phyloP scores from a whole-genome alignment of 2,329 filamentous ascomycete species.

The Penicillium sp. region DNA sequence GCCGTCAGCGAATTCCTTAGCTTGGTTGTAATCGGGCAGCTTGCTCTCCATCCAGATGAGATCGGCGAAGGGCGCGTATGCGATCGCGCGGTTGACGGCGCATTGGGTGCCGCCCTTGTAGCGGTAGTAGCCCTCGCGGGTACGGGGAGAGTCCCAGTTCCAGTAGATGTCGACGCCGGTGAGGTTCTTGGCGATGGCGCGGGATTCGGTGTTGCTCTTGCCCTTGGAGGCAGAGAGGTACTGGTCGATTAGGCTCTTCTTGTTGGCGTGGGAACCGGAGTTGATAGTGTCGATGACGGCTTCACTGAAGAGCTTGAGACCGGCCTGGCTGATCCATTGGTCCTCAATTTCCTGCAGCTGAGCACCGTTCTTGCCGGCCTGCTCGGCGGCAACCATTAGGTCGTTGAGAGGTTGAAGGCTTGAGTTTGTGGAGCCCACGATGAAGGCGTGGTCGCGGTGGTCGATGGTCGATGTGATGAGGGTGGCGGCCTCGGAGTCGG shows the following conservation, averaged over 20 bases:
- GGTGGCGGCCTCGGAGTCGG: constrained; percentile 93
- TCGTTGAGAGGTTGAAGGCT: constrained; percentile 75
- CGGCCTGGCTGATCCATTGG: constrained; percentile 68
- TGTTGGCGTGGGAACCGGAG: constrained; percentile 55
- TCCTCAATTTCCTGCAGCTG: constrained; percentile 89
- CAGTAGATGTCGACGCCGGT: constrained; percentile 77
- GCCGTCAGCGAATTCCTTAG: constrained; percentile 82
- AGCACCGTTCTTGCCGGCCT: constrained; percentile 66
- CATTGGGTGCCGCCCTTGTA: constrained; percentile 85
- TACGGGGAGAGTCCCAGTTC: constrained; percentile 90
- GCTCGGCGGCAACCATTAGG: constrained; percentile 79
- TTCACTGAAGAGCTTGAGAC: constrained; percentile 80
- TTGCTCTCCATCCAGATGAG: constrained; percentile 99
- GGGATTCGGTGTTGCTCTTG: constrained; percentile 75
- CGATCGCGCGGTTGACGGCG: constrained; percentile 79
- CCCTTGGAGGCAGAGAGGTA: constrained; percentile 64
- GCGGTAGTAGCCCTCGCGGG: constrained; percentile 89
- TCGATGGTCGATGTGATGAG: constrained; percentile 96
- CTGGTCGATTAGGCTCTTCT: constrained; percentile 56
- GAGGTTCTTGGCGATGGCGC: constrained; percentile 66
- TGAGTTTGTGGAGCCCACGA: constrained; percentile 80
- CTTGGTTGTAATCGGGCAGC: constrained; percentile 81
- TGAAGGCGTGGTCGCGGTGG: constrained; percentile 86
- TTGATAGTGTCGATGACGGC: constrained; percentile 78
- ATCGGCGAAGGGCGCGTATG: constrained; percentile 87